Percentiles rank a stretch among this genome's conserved stretches.
Conservation (phyloP, 306 rosid species). For the Dryas alaskensis region DNA sequence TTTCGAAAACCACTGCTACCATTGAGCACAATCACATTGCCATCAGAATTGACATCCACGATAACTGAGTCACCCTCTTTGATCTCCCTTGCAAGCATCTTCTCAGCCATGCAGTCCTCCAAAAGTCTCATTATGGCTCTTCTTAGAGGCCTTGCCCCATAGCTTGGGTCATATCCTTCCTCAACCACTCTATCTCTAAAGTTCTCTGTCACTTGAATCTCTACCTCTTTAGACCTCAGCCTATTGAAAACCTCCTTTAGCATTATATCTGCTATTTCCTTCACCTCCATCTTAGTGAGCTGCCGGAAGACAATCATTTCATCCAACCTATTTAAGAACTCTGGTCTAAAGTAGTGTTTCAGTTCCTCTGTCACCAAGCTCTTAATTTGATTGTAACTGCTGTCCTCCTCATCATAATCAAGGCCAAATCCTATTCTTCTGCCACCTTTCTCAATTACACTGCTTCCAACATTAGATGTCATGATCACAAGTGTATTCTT, state of each 20-base stretch:
- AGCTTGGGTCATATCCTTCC: slow-evolving; percentile 92
- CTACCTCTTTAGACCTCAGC: slow-evolving; percentile 65
- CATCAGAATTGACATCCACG: slow-evolving; percentile 88
- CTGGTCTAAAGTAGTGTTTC: slow-evolving; percentile 88
- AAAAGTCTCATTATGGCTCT: slow-evolving; percentile 95
- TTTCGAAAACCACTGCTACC: slow-evolving; percentile 62
- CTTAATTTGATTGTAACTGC: slow-evolving; percentile 83
- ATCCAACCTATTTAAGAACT: slow-evolving; percentile 87
- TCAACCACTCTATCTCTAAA: slow-evolving; percentile 90
- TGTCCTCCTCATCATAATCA: slow-evolving; percentile 85
- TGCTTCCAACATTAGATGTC: slow-evolving; percentile 97
- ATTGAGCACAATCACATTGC: slow-evolving; percentile 83
- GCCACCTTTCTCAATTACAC: slow-evolving; percentile 96
- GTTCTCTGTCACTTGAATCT: slow-evolving; percentile 88
- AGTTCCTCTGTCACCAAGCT: slow-evolving; percentile 93
- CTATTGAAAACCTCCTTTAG: slow-evolving; percentile 87
- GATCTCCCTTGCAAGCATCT: slow-evolving; percentile 94
- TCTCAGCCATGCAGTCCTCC: slow-evolving; percentile 99
- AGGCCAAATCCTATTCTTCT: slow-evolving; percentile 82
- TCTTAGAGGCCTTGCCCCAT: slow-evolving; percentile 93
- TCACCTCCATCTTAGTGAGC: slow-evolving; percentile 87
- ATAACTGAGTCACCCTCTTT: slow-evolving; percentile 90
- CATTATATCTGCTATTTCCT: slow-evolving; percentile 94
- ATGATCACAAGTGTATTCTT: slow-evolving; percentile 91
- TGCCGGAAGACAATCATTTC: slow-evolving; percentile 97